Conservation (phyloP, 495 filamentous ascomycete species). For the Chaetomium fimeti region DNA sequence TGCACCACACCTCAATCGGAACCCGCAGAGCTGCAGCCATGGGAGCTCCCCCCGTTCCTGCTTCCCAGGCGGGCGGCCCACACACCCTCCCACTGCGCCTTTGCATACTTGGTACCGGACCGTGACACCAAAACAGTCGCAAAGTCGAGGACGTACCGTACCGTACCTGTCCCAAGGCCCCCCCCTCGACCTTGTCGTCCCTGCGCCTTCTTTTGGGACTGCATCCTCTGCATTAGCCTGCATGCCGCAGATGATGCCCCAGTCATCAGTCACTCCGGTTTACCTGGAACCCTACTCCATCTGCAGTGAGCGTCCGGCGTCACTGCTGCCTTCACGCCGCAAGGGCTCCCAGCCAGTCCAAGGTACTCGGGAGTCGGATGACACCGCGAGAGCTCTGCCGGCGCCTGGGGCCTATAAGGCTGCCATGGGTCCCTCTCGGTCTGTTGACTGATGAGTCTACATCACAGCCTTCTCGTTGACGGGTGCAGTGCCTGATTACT, state of each 20-base stretch:
- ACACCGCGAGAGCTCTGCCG: conserved; percentile 25
- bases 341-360: conserved; percentile 25
- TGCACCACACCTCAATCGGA: conserved; percentile 7
- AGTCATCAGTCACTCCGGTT: conserved; percentile 25
- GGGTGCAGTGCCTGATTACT: conserved; percentile 39
- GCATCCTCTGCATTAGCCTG: conserved; percentile 34
- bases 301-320: conserved; percentile 21
- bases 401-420: conserved; percentile 38
- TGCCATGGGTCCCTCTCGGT: conserved; percentile 28
- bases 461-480: conserved; percentile 27
- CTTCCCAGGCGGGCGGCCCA: conserved; percentile 10
- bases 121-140: conserved; percentile 24
- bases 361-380: conserved; percentile 23
- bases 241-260: conserved; percentile 27
- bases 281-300: conserved; percentile 18
- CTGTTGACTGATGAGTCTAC: conserved; percentile 33
- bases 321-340: conserved; percentile 34
- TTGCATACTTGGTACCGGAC: conserved; percentile 16
- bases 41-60: conserved; percentile 14
- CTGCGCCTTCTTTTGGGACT: conserved; percentile 34
- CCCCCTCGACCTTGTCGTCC: conserved; percentile 14
- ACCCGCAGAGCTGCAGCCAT: neutral
- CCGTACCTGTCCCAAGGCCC: conserved; percentile 7
- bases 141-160: conserved; percentile 16
- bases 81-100: conserved; percentile 27